These are phyloP conservation scores for Heterobasidion irregulare DNA, from an alignment of 1,284 basidiomycete genomes.

Conservation along the genomic window DNA sequence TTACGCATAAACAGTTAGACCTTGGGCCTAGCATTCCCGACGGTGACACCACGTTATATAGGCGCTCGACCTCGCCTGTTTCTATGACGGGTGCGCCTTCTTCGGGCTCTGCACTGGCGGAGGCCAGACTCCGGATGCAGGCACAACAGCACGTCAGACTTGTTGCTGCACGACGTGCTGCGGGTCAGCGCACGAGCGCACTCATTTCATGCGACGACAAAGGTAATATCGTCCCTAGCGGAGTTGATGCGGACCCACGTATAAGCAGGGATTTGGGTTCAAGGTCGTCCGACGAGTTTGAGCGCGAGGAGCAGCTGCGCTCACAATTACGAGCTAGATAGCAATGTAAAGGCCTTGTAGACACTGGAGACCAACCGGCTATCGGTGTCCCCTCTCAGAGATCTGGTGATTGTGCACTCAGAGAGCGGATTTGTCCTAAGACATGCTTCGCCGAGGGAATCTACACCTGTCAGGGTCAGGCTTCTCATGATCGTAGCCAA, in stretches of 20 bases:
- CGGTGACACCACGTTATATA: neutral
- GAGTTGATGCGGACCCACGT: too few species aligned
- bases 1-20: constrained; percentile 6
- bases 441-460: neutral
- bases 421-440: neutral
- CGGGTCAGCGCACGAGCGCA: neutral
- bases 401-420: too few species aligned
- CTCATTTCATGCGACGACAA: constrained; percentile 1
- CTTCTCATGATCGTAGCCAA: neutral
- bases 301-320: neutral
- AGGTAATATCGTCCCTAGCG: neutral
- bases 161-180: constrained; percentile 24
- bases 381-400: too few species aligned
- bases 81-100: neutral
- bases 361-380: neutral
- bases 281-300: neutral
- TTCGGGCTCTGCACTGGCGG: constrained; percentile 16
- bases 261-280: neutral
- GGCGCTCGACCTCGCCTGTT: neutral
- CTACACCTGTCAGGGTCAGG: too few species aligned
- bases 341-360: neutral
- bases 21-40: neutral
- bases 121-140: constrained; percentile 38
- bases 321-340: neutral
- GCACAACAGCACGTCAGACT: constrained; percentile 41